Base-by-base conservation (phyloP, 1,284 basidiomycete species). In the Rhodotorula sp. region DNA sequence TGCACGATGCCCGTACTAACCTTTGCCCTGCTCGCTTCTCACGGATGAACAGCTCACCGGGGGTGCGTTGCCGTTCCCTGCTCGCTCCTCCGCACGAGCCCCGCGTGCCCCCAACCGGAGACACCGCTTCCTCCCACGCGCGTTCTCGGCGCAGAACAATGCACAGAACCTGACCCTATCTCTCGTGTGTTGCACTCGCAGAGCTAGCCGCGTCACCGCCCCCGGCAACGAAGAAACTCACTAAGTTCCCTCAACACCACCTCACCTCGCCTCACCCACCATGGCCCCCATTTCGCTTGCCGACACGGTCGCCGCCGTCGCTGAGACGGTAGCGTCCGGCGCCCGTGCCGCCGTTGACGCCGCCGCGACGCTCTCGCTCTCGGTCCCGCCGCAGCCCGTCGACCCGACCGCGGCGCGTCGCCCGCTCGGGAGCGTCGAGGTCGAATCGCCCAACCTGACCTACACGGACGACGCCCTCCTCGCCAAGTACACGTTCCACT, bases 401-500 rank as follows among this genome's bases (percentile, higher is more conserved):
- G 93, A 97, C 82, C 91, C 93, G 67, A 95, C 91, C 71, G 89
- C 93, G 58, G 89, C 85, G 70, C 89, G 92, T 80, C 88, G 79
- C 56, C 69, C 89, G 74, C 86, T 88, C 71, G 85, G 90, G 78
- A 85, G 89, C 59, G 88, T 97, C 84, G 87, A 88, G 77, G 92
- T 97, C 79, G 89, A 93, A 81, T 90, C 90, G 67, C 89, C 91
- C 78, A 88, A 89, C 80, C 92, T 92, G 41, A 81, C 84, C 60
- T 97, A 95, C 85, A 87, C 89, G 61, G 88, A 90, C 79, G 89
- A 91, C 68, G 85, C 88, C 81, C 94, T 97, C 84, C 90, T 88
- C 71, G 85, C 93, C 80, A 90, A 88, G 82, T 96, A 89, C 84
- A 84, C 86, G 79, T 92, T 95, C 84, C 90, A 92, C 74, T 61